Evolutionary conservation across 2,329 filamentous ascomycete genomes (phyloP).

Genomic region (Diaporthe sp.): DNA sequence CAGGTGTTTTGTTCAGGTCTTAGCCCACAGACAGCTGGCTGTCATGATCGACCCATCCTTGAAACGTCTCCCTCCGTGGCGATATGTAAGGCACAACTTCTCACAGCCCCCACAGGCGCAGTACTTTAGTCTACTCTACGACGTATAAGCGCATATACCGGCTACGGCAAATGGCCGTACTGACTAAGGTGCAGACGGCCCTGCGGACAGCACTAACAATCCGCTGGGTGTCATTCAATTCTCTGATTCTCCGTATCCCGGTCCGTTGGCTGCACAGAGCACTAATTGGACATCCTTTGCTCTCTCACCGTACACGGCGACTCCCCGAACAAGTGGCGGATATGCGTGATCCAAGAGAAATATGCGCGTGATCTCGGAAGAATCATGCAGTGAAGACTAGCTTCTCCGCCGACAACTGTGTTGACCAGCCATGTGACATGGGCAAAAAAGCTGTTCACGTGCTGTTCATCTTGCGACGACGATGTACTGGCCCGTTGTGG

Average conservation of each 20-base stretch:
- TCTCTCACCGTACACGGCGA: background rate
- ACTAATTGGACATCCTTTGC: conserved; percentile 7
- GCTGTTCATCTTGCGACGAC: background rate
- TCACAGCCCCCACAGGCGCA: conserved; percentile 39
- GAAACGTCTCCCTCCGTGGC: conserved; percentile 18
- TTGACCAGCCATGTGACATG: conserved; percentile 3
- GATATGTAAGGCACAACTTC: conserved; percentile 13
- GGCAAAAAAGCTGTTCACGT: background rate
- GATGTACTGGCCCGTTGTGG: background rate
- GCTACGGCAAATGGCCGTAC: background rate
- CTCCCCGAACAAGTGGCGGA: background rate
- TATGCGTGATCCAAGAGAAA: background rate
- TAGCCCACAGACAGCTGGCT: conserved; percentile 9
- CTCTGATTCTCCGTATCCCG: conserved; percentile 14
- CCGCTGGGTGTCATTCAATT: conserved; percentile 15
- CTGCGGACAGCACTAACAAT: conserved; percentile 1
- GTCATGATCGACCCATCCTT: conserved; percentile 21
- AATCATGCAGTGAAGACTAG: conserved; percentile 19
- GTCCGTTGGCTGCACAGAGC: conserved; percentile 2
- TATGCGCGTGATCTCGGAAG: conserved; percentile 3
- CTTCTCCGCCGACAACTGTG: background rate
- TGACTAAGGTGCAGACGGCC: conserved; percentile 17
- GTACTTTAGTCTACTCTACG: background rate
- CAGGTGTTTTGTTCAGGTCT: conserved; percentile 23
- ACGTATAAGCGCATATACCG: background rate